A percentile compares a stretch with the other conserved stretches of the same genome.
These are phyloP conservation scores for Colletotrichum tabaci DNA, from an alignment of 2,329 filamentous ascomycete species.

Conservation along the genomic window DNA sequence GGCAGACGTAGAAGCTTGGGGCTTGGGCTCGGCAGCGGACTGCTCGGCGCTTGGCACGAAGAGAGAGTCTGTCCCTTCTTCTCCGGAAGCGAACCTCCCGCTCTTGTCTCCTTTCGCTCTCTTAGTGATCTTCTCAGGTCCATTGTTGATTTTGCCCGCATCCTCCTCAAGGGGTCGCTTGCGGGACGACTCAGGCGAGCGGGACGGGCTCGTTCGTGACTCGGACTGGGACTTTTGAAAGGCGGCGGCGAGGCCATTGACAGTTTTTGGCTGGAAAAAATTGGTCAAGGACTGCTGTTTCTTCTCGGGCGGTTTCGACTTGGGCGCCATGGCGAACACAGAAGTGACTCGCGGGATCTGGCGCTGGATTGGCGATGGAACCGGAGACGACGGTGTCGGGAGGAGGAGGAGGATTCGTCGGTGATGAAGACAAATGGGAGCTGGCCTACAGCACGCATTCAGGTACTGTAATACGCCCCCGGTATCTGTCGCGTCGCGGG, in stretches of 20 bases:
- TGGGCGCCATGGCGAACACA: constrained; percentile 29
- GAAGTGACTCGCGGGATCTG: neutral
- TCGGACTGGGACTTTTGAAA: constrained; percentile 51
- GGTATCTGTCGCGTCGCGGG: constrained; percentile 27
- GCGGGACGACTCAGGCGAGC: constrained; percentile 51
- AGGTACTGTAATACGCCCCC: no score
- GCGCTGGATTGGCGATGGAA: constrained; percentile 1
- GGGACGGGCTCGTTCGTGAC: constrained; percentile 48
- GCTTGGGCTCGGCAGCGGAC: constrained; percentile 43
- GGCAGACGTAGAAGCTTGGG: constrained; percentile 47
- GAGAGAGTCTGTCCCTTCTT: constrained; percentile 55
- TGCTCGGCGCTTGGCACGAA: constrained; percentile 47
- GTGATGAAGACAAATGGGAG: constrained; percentile 34
- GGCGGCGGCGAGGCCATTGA: constrained; percentile 60
- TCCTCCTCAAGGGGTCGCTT: constrained; percentile 70
- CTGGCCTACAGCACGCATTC: neutral
- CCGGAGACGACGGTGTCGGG: neutral
- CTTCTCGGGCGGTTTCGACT: constrained; percentile 62
- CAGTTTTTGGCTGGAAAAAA: constrained; percentile 80
- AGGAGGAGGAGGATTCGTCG: neutral
- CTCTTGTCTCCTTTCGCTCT: constrained; percentile 60
- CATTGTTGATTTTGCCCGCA: constrained; percentile 60
- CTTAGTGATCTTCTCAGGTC: constrained; percentile 58
- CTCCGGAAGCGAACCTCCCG: constrained; percentile 49
- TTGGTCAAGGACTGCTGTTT: constrained; percentile 88